phyloP scores from a whole-genome alignment of 2,329 filamentous ascomycete species.

The Phaeoacremonium minimum region DNA sequence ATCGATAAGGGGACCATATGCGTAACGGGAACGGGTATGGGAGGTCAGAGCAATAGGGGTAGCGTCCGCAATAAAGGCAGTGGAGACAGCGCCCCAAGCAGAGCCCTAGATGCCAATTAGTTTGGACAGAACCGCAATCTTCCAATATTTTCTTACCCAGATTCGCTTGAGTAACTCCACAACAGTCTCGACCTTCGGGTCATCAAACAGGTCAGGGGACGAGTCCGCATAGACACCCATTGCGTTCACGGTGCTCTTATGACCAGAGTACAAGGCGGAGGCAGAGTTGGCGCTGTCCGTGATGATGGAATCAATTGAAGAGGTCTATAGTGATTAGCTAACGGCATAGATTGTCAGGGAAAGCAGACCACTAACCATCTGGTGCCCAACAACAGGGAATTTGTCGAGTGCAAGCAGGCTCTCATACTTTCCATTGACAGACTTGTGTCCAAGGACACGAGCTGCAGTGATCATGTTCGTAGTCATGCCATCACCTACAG shows the following conservation, averaged over 20 bases:
- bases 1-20: constrained; percentile 71
- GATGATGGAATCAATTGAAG: constrained; percentile 80
- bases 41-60: constrained; percentile 72
- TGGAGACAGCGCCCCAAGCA: constrained; percentile 66
- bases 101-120: constrained; percentile 44
- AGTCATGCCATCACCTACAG: constrained; percentile 53
- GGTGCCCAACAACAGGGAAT: constrained; percentile 81
- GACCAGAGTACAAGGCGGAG: constrained; percentile 74
- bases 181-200: constrained; percentile 83
- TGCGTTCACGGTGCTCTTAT: constrained; percentile 80
- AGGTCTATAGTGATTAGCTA: constrained; percentile 43
- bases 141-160: no score
- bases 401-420: constrained; percentile 72
- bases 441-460: constrained; percentile 75
- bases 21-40: constrained; percentile 66
- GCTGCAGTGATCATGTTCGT: constrained; percentile 80
- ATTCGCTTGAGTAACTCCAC: constrained; percentile 72
- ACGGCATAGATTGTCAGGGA: not conserved
- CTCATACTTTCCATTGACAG: constrained; percentile 80
- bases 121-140: no score
- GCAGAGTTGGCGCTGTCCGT: constrained; percentile 85
- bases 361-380: constrained; percentile 52
- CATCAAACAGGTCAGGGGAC: constrained; percentile 68
- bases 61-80: constrained; percentile 77
- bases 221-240: constrained; percentile 79